phyloP scores from a whole-genome alignment of 805 yeast genomes.

The Saturnispora zaruensis region DNA sequence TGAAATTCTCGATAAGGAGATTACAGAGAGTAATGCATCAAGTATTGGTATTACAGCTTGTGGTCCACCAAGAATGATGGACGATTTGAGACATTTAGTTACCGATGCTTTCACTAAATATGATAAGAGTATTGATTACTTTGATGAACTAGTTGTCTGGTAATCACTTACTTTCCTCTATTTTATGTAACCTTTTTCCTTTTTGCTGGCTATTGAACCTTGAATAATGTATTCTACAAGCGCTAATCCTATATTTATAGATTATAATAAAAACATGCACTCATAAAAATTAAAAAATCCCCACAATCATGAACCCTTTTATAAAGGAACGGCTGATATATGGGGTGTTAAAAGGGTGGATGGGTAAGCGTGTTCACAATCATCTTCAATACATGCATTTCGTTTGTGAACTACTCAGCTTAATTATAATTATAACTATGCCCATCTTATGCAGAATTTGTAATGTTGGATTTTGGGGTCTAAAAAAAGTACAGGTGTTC shows the following conservation, averaged over 20 bases:
- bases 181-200: background rate
- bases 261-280: background rate
- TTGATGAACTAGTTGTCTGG: conserved; percentile 10
- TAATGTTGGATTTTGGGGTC: no score
- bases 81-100: conserved; percentile 3
- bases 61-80: conserved; percentile 36
- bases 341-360: no score
- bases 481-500: no score
- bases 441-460: no score
- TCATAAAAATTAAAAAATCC: background rate
- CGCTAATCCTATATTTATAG: background rate
- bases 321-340: background rate
- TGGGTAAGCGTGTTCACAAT: no score
- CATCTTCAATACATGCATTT: no score
- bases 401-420: no score
- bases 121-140: conserved; percentile 9
- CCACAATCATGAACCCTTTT: background rate
- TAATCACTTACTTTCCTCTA: background rate
- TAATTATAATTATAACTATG: no score
- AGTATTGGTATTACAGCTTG: conserved; percentile 36
- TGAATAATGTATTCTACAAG: background rate
- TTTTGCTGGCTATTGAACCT: background rate
- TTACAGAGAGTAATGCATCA: conserved; percentile 24
- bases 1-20: conserved; percentile 27
- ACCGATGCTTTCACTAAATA: background rate